Conservation (phyloP, 305 asterid genomes). For the Lippia alba region DNA sequence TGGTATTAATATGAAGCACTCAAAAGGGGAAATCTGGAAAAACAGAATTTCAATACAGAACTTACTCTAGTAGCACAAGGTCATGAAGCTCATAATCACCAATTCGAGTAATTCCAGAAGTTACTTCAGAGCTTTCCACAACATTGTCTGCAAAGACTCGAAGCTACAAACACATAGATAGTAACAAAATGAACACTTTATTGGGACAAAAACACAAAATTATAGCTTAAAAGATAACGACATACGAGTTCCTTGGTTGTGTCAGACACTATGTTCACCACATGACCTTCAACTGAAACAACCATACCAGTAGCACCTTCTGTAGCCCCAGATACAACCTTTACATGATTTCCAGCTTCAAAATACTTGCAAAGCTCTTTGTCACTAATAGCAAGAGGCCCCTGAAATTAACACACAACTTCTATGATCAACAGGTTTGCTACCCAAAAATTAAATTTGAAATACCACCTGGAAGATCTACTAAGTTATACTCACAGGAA, state of each 20-base stretch:
- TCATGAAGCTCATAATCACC: conserved; percentile 98
- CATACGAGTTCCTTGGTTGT: conserved; percentile 95
- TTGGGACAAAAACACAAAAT: conserved; percentile 10
- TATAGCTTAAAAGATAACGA: conserved; percentile 15
- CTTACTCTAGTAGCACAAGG: conserved; percentile 91
- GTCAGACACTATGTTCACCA: conserved; percentile 92
- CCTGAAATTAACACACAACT: conserved; percentile 42
- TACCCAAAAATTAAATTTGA: conserved; percentile 9
- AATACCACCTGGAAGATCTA: conserved; percentile 13
- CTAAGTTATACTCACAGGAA: conserved; percentile 58
- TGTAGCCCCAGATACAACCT: conserved; percentile 86
- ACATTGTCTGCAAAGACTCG: conserved; percentile 94
- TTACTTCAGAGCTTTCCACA: conserved; percentile 96
- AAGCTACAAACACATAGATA: conserved; percentile 49
- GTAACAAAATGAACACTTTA: conserved; percentile 28
- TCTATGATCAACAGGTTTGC: conserved; percentile 16
- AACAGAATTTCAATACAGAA: conserved; percentile 10
- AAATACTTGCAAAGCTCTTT: conserved; percentile 93
- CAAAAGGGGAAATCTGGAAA: background rate
- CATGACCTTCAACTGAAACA: conserved; percentile 93
- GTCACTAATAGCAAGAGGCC: conserved; percentile 79
- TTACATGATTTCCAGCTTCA: conserved; percentile 94
- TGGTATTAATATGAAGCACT: conserved; percentile 8
- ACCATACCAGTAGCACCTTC: conserved; percentile 99
- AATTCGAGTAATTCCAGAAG: conserved; percentile 84